Evolutionary conservation across 768 basidiomycete species (phyloP), one percentile per base, ranked within the genome.

Genomic region (Trametes cinnabarina): DNA sequence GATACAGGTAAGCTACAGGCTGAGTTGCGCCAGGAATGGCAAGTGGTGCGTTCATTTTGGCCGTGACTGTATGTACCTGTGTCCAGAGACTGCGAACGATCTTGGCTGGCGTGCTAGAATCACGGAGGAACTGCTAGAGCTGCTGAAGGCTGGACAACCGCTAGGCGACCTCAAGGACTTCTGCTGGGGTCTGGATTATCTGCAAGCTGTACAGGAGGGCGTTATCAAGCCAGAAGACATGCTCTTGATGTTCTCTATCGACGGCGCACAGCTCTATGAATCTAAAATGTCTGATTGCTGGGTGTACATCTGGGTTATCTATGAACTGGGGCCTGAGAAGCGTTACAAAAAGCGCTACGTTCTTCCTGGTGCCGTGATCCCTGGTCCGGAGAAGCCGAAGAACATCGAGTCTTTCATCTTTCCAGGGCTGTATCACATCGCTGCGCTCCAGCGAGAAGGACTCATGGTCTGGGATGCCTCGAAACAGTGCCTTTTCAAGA

Each of bases 251-350:
- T 55, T 65, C 25, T 71, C 68, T 5, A 28, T 70, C 19, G 70
- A 72, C 55, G 68, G 71, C 14, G 63, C 62, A 0, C 68, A 71
- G 56, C 65, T 74, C 2, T 74, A 73, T 47, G 43, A 58, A 7
- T 56, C 49, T 56, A 74, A 74, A 55, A 17, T 58, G 7, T 74
- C 72, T 1, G 71, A 73, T 47, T 70, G 70, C 39, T 74, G 72
- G 72, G 65, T 74, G 3, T 70, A 68, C 28, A 65, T 73, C 22
- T 73, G 68, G 69, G 56, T 73, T 22, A 11, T 73, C 7, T 15
- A 69, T 4, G 60, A 70, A 26, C 54, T 60, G 8, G 3, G 63
- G 0, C 68, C 71, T 0, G 65, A 69, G 12, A 17, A 26, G 1
- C 68, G 68, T 14, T 73, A 74, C 61, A 68, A 69, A 53, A 74